Evolutionary conservation across 73 alveolate genomes (phyloP), one percentile per base, ranked within the genome.

Genomic region (Uronychia setigera): DNA sequence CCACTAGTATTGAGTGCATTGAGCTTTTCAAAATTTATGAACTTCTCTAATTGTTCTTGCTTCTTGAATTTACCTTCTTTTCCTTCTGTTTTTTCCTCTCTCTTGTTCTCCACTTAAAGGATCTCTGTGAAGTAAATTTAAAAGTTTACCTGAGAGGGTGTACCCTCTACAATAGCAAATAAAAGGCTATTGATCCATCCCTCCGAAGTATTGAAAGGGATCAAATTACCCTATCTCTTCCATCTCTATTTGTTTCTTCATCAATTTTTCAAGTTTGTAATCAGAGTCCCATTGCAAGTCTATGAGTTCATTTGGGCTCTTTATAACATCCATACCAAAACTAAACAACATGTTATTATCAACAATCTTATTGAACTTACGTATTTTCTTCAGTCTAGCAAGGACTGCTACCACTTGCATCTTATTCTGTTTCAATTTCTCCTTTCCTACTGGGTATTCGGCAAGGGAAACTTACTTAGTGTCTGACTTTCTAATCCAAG

Each of bases 251-350:
- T 46, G 67, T 46, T 19, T 46, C 19, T 46, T 5, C 67, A 46
- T 46, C n/a, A 46, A 19, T 19, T 46, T 46, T 5, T 46, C 67
- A 5, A 46, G 67, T 19, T 46, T 46, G 67, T 46, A 46, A 5
- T 46, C 67, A 46, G 67, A 46, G 67, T 46, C 67, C 67, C 67
- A 46, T 46, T 46, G 67, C 67, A 46, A 19, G 19, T 46, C 67
- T 19, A 46, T 46, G n/a, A 46, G 19, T 19, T 46, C 67, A 46
- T 46, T 46, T 5, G 67, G 67, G 19, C 67, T 46, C 67, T 11
- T 19, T 46, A 19, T 19, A 5, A 46, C 67, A 5, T 46, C 67
- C 5, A 46, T 11, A 46, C 67, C 67, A 46, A 46, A 46, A 11
- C 67, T 46, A 19, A 46, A 46, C 5, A 19, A 19, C n/a, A n/a